Base-by-base conservation (phyloP, 2,329 filamentous ascomycete genomes). In the Corynespora cassiicola region DNA sequence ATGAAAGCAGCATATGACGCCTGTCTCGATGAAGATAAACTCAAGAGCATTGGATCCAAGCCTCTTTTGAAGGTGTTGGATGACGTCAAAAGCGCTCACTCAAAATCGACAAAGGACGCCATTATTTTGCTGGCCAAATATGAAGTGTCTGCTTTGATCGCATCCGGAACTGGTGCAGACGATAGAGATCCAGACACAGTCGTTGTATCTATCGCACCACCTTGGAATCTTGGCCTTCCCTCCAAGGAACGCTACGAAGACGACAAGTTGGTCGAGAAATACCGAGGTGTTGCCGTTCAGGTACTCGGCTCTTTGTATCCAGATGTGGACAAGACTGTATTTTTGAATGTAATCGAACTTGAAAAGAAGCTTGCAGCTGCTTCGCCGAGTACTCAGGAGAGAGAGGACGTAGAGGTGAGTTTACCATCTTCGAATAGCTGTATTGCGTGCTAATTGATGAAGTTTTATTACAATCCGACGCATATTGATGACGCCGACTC, bases 391-490 rank as follows among this genome's bases (percentile, higher is more conserved):
- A 75, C 77, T 2, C 77, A 81, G 58, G 78, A 82, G 37, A 74
- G 75, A 12, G 71, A 81, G 42, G 81, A 86, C 61, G 79, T 86
- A 29, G 84, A 81, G 3, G 48, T 51, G 22, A 38, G 48, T 36
- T 11, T 15, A 7, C 7, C 6, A 2, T 6, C 20, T 20, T 11
- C 16, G 9, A 5, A 24, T 6, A 9, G 10, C 18, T 25, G 7
- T 7, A n/a, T n/a, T n/a, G n/a, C n/a, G n/a, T n/a, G n/a, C n/a
- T 6, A 12, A 3, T 16, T 23, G 10, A 12, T 43, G 47, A 80
- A 85, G 70, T 81, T n/a, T n/a, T n/a, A 79, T 49, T 87, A 87
- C 65, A 87, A 86, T 53, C 82, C 82, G 1, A 77, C 78, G 61
- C 75, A 75, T 7, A 63, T 86, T 12, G 66, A 76, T 8, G 78